Conservation (phyloP, 208 protist species). For the Naegleria fowleri region DNA sequence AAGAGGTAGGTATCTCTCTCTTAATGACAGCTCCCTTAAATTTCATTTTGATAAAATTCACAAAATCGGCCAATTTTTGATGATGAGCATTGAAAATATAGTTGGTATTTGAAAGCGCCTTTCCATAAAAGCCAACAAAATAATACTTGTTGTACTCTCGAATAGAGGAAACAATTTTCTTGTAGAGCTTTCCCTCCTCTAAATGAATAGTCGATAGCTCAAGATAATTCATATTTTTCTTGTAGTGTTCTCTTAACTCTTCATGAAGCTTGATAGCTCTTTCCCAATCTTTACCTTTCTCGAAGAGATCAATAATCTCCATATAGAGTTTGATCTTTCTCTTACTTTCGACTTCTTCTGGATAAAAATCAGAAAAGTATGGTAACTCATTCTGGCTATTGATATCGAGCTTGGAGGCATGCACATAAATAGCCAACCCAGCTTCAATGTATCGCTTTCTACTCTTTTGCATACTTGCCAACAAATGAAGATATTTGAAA, state of each 20-base stretch:
- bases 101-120: neutral
- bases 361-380: neutral
- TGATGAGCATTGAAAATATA: conserved; percentile 29
- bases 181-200: neutral
- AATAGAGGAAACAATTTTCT: neutral
- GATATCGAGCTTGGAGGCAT: neutral
- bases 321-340: conserved; percentile 1
- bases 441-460: conserved; percentile 1
- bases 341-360: neutral
- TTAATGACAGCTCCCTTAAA: conserved; percentile 1
- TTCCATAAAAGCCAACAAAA: conserved; percentile 24
- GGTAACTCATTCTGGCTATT: neutral
- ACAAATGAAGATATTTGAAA: conserved; percentile 11
- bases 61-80: conserved; percentile 32
- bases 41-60: conserved; percentile 26
- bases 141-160: neutral
- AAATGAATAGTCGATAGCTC: neutral
- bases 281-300: conserved; percentile 32
- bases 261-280: neutral
- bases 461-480: neutral
- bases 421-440: neutral
- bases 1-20: neutral
- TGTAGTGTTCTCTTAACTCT: neutral
- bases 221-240: neutral
- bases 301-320: conserved; percentile 13